Base-by-base conservation (phyloP, 495 filamentous ascomycete genomes). In the Neurospora sp. region DNA sequence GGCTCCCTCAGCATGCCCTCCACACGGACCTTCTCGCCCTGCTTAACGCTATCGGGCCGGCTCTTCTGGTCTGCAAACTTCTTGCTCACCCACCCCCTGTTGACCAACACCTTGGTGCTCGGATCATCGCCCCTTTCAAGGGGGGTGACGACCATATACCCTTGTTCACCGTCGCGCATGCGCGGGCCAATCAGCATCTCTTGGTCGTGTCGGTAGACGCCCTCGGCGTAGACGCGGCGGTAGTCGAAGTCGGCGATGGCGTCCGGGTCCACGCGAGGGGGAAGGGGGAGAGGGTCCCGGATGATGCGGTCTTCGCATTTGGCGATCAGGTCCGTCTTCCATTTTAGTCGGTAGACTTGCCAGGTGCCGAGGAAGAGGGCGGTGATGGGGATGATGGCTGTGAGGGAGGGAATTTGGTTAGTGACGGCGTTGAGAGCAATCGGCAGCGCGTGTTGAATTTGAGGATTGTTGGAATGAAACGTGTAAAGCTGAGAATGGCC, bases 121-220 rank as follows among this genome's bases (percentile, higher is more conserved):
- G 70, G 74, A 21, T 78, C 82, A 31, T 74, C 80, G 0, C 81
- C 84, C 34, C 96, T 85, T 81, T 97, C 94, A 19, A 99, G 85
- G 15, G 96, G 96, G 42, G 96, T 98, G 37, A 98, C 84, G 21
- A 98, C 96, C 71, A 94, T 85, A 83, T 89, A 99, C 1, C 96
- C 96, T 78, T 97, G 90, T 78, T 96, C 88, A 43, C 94, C 95
- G 48, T 99, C 94, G 54, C 88, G 88, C 82, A 97, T 89, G 24
- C 96, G 90, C 59, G 96, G 96, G 15, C 96, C 96, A 71, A 99
- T 87, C 17, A 99, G 85, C 94, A 98, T 98, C 83, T 99, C 96
- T 80, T 92, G 89, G 78, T 97, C 94, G 83, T 99, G 96, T 11
- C 91, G 85, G 74, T 92, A 90, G 39, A 80, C 81, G 19, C 96